phyloP scores from a whole-genome alignment of 352 stramenopile genomes.

The Phytophthora sojae region DNA sequence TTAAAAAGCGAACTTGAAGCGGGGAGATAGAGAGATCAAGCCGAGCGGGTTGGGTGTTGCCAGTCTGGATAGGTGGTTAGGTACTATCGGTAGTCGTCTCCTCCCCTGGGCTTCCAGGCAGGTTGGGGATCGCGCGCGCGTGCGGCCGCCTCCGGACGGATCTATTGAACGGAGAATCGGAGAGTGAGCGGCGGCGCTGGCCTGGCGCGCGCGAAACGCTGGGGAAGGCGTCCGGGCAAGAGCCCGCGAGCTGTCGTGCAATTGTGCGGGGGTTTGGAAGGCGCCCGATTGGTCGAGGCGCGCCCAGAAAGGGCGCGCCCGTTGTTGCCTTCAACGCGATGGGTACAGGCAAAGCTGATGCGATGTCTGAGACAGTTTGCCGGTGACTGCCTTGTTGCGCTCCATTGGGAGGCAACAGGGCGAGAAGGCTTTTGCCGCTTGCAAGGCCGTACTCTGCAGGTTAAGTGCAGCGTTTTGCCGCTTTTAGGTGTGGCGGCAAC shows the following conservation, averaged over 20 bases:
- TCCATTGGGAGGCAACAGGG: neutral
- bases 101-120: constrained; percentile 15
- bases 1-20: no score
- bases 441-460: neutral
- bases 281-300: constrained; percentile 32
- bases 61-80: no score
- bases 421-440: neutral
- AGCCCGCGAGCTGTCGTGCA: constrained; percentile 27
- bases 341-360: constrained; percentile 14
- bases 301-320: constrained; percentile 21
- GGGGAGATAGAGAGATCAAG: no score
- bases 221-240: constrained; percentile 29
- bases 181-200: constrained; percentile 25
- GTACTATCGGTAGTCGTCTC: no score
- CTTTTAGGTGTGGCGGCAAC: constrained; percentile 9
- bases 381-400: constrained; percentile 9
- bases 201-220: constrained; percentile 19
- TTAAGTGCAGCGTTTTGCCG: neutral
- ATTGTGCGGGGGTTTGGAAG: constrained; percentile 28
- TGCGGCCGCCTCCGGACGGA: neutral
- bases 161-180: constrained; percentile 24
- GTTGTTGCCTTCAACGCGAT: neutral
- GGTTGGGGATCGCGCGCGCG: neutral
- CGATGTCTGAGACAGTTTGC: constrained; percentile 29
- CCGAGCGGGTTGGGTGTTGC: no score